phyloP scores from a whole-genome alignment of 176 grass and related monocot genomes.

The Phragmites australis region DNA sequence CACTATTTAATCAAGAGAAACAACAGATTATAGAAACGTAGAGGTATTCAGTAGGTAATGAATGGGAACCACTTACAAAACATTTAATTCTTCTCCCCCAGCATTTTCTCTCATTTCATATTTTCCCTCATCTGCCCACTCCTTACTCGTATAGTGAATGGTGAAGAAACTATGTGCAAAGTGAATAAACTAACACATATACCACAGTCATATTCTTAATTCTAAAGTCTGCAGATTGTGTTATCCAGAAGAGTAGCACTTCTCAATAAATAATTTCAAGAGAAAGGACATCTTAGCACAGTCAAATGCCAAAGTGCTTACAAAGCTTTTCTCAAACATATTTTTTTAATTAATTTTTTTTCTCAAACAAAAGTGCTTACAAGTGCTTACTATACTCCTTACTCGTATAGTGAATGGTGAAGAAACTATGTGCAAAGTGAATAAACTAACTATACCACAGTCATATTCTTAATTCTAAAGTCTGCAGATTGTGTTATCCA shows the following conservation, averaged over 20 bases:
- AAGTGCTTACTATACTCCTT: neutral
- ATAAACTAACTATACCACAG: neutral
- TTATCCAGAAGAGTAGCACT: neutral
- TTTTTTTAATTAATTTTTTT: too few relatives aligned
- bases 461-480: neutral
- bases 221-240: neutral
- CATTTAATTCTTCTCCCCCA: neutral
- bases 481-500: neutral
- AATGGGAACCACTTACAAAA: neutral
- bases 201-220: neutral
- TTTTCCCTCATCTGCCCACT: neutral
- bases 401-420: neutral
- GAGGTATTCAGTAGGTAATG: too few relatives aligned
- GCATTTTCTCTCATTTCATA: neutral
- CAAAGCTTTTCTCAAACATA: too few relatives aligned
- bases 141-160: neutral
- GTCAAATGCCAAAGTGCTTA: neutral
- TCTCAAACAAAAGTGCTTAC: neutral
- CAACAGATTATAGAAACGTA: neutral
- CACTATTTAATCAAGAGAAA: slow-evolving; percentile 24
- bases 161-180: neutral
- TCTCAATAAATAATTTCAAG: slow-evolving; percentile 9
- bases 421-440: neutral
- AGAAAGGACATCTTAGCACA: neutral
- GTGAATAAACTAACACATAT: neutral